Conservation (phyloP, 2,329 filamentous ascomycete species). For the Penicillium thymicola region DNA sequence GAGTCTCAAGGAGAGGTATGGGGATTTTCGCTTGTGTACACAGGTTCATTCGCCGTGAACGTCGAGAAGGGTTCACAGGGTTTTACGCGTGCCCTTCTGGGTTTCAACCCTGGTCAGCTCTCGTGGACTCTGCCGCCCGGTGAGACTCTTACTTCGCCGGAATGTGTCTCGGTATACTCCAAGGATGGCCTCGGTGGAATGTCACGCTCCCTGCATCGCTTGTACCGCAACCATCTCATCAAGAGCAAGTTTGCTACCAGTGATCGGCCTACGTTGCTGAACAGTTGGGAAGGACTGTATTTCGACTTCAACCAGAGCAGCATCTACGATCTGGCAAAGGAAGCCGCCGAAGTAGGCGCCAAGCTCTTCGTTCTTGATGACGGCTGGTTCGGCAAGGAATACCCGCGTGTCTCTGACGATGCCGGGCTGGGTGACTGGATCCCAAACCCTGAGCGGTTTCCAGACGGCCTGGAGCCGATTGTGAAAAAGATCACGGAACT, state of each 20-base stretch:
- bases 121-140: constrained; percentile 57
- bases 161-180: constrained; percentile 62
- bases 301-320: constrained; percentile 58
- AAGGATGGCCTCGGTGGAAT: constrained; percentile 58
- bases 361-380: constrained; percentile 64
- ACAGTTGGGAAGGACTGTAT: constrained; percentile 63
- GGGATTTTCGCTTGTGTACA: constrained; percentile 64
- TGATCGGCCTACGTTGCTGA: constrained; percentile 56
- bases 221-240: constrained; percentile 62
- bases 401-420: constrained; percentile 57
- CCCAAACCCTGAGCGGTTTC: constrained; percentile 58
- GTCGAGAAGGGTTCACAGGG: constrained; percentile 63
- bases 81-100: constrained; percentile 57
- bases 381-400: constrained; percentile 64
- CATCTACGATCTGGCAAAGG: constrained; percentile 54
- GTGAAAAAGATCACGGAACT: constrained; percentile 53
- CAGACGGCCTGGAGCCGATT: constrained; percentile 53
- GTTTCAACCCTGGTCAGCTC: constrained; percentile 59
- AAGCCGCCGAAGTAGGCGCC: constrained; percentile 58
- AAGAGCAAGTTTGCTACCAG: constrained; percentile 53
- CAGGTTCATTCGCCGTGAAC: constrained; percentile 60
- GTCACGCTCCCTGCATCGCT: constrained; percentile 59
- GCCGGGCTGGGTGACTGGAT: constrained; percentile 63
- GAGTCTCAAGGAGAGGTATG: constrained; percentile 61
- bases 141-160: constrained; percentile 58